Percentiles rank a stretch among this genome's conserved stretches.
These are phyloP conservation scores for Kluyveromyces sp. DNA, from an alignment of 1,139 yeast genomes.

Conservation along the genomic window DNA sequence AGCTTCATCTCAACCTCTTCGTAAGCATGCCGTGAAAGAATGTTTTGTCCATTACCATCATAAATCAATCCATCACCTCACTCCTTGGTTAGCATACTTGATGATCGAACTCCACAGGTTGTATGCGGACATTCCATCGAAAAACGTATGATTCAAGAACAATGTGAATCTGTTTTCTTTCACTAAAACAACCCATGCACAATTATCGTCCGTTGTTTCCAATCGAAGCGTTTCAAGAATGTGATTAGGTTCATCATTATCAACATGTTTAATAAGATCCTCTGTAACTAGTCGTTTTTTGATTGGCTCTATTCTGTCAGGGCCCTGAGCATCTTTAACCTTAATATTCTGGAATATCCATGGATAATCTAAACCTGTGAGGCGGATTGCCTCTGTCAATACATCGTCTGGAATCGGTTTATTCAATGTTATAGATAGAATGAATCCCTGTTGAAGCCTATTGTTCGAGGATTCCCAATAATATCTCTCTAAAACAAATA, in stretches of 20 bases:
- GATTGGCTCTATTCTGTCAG: background rate
- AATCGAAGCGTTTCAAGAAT: background rate
- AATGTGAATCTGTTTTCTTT: slow-evolving; percentile 12
- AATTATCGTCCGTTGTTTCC: background rate
- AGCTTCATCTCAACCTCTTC: background rate
- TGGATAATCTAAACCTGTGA: slow-evolving; percentile 1
- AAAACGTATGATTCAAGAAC: slow-evolving; percentile 19
- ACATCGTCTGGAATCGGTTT: slow-evolving; percentile 4
- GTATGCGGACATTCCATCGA: slow-evolving; percentile 23
- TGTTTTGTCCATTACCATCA: background rate
- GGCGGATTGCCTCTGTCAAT: background rate
- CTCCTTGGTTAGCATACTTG: slow-evolving; percentile 1
- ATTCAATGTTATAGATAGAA: slow-evolving; percentile 1
- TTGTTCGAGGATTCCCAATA: background rate
- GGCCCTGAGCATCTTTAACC: background rate
- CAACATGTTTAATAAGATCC: slow-evolving; percentile 1
- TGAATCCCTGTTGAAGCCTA: slow-evolving; percentile 2
- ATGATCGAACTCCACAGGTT: background rate
- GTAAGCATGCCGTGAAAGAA: background rate
- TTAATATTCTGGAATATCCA: background rate
- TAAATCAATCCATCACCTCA: background rate
- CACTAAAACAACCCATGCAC: slow-evolving; percentile 1
- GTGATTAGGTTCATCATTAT: background rate
- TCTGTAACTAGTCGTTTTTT: background rate
- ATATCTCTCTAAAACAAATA: background rate